Percentiles rank a stretch among this genome's conserved stretches.
These are phyloP conservation scores for Endoconidiophora polonica DNA, from an alignment of 2,329 filamentous ascomycete species.

Conservation along the genomic window DNA sequence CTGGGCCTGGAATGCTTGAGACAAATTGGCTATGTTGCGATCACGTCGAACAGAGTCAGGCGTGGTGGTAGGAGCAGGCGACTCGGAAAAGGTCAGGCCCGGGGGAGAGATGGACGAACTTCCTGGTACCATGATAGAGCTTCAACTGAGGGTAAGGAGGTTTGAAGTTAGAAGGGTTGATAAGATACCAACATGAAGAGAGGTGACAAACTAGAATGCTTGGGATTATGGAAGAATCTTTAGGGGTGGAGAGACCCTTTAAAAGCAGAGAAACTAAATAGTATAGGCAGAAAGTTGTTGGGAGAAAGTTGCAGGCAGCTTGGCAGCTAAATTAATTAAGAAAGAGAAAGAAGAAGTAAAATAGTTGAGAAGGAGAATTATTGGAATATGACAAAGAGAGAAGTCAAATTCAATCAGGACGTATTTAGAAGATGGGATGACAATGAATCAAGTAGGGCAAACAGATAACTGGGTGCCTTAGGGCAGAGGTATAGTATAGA, in stretches of 20 bases:
- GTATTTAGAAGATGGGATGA: not conserved
- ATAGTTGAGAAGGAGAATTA: not conserved
- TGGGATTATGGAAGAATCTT: not conserved
- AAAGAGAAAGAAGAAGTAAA: constrained; percentile 5
- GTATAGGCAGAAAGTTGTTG: not conserved
- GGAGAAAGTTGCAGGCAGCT: too few species aligned
- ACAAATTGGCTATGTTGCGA: too few species aligned
- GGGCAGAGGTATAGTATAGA: not conserved
- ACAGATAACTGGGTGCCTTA: not conserved
- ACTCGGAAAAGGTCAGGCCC: constrained; percentile 5
- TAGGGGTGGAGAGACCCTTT: not conserved
- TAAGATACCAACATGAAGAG: not conserved
- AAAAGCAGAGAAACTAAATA: not conserved
- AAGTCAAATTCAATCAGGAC: too few species aligned
- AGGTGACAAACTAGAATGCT: not conserved
- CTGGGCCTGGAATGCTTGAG: too few species aligned
- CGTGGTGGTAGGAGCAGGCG: not conserved
- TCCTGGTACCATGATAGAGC: not conserved
- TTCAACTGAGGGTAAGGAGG: not conserved
- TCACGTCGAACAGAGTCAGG: not conserved
- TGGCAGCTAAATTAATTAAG: not conserved
- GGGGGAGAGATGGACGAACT: constrained; percentile 4
- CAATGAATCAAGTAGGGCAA: not conserved
- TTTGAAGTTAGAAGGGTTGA: not conserved
- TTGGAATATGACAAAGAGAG: too few species aligned